Conservation (phyloP, 23 red algal species). For the Gracilaria domingensis region DNA sequence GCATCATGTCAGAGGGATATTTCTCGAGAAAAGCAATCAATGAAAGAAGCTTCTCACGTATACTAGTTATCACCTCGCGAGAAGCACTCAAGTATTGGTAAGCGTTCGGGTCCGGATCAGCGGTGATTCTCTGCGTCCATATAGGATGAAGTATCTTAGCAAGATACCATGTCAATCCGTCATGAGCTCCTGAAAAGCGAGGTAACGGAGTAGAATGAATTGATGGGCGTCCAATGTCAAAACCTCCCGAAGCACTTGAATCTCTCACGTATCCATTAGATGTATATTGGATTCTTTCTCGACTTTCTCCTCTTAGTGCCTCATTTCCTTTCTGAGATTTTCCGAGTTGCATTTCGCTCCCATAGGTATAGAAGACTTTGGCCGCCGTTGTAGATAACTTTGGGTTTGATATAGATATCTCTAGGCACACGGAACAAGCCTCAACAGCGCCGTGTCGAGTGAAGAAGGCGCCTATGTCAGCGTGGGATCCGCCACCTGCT, state of each 20-base stretch:
- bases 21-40: conserved; percentile 52
- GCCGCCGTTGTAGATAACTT: conserved; percentile 41
- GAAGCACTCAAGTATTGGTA: conserved; percentile 43
- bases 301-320: neutral
- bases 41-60: conserved; percentile 36
- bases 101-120: conserved; percentile 19
- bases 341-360: neutral
- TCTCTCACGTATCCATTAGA: conserved; percentile 6
- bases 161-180: conserved; percentile 52
- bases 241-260: neutral
- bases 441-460: conserved; percentile 75
- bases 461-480: conserved; percentile 74
- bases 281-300: neutral
- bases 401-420: conserved; percentile 49
- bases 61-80: conserved; percentile 18
- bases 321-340: conserved; percentile 15
- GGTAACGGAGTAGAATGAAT: conserved; percentile 28
- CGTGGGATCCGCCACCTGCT: conserved; percentile 1
- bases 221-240: conserved; percentile 71
- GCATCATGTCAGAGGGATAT: conserved; percentile 40
- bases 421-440: conserved; percentile 79
- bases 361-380: conserved; percentile 46
- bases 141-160: conserved; percentile 62
- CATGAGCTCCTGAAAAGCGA: conserved; percentile 58
- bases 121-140: conserved; percentile 48